Conservation (phyloP, 2,329 filamentous ascomycete species). For the Madurella fahalii region DNA sequence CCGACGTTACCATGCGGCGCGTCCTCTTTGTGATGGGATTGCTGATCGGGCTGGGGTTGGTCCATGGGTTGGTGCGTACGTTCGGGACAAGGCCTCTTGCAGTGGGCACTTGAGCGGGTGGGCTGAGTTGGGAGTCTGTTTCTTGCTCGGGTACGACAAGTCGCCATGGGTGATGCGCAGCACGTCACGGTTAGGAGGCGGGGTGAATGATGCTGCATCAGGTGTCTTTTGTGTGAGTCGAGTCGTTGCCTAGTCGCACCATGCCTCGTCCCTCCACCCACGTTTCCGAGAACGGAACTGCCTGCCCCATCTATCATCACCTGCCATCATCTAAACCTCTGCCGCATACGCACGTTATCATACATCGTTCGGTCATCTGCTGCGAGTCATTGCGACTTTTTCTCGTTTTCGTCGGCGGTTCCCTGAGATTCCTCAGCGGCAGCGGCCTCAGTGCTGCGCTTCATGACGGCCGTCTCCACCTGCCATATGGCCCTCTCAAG, state of each 20-base stretch:
- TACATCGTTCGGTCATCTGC: constrained; percentile 15
- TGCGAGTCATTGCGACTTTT: constrained; percentile 21
- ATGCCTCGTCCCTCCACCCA: not conserved
- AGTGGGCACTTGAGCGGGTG: not conserved
- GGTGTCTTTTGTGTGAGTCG: not conserved
- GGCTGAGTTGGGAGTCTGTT: not conserved
- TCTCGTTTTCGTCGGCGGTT: constrained; percentile 11
- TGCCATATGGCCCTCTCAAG: constrained; percentile 74
- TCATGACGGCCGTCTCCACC: constrained; percentile 51
- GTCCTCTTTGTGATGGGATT: constrained; percentile 7
- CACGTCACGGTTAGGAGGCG: not conserved
- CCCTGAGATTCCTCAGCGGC: constrained; percentile 10
- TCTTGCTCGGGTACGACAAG: too few relatives aligned
- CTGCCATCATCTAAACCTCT: not conserved
- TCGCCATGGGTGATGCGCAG: too few relatives aligned
- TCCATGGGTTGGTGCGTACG: constrained; percentile 3
- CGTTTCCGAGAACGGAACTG: not conserved
- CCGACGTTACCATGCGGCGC: constrained; percentile 1
- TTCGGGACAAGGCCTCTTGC: not conserved
- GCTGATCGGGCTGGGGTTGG: constrained; percentile 10
- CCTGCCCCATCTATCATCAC: not conserved
- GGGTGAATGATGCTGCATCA: not conserved
- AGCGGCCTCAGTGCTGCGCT: constrained; percentile 29
- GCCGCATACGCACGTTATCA: constrained; percentile 8
- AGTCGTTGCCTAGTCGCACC: not conserved